A percentile compares a stretch with the other conserved stretches of the same genome.
These are phyloP conservation scores for Fusarium continuum DNA, from an alignment of 2,329 filamentous ascomycete genomes.

Conservation along the genomic window DNA sequence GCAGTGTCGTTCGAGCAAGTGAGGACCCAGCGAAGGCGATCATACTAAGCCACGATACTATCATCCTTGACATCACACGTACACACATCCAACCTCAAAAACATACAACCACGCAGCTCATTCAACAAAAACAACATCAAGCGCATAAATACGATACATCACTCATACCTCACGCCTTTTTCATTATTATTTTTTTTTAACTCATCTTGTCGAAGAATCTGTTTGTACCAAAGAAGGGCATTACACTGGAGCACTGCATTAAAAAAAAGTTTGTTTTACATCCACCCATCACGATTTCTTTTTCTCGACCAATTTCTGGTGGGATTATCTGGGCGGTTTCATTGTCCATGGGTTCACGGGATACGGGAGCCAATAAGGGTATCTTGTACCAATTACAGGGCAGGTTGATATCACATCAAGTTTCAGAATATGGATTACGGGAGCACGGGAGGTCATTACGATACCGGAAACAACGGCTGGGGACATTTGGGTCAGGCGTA, in stretches of 20 bases:
- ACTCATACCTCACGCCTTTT: conserved; percentile 37
- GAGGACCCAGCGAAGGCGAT: conserved; percentile 67
- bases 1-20: conserved; percentile 89
- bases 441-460: conserved; percentile 46
- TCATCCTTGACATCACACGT: conserved; percentile 23
- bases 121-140: conserved; percentile 38
- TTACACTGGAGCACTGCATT: conserved; percentile 60
- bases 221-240: conserved; percentile 59
- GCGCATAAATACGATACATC: conserved; percentile 29
- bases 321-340: conserved; percentile 39
- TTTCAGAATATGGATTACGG: conserved; percentile 50
- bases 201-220: conserved; percentile 42
- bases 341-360: conserved; percentile 37
- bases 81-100: conserved; percentile 14
- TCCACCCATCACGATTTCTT: conserved; percentile 37
- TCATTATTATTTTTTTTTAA: no score
- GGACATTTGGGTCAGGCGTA: conserved; percentile 41
- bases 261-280: conserved; percentile 51
- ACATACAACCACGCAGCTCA: conserved; percentile 46
- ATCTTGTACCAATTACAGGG: conserved; percentile 47
- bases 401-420: conserved; percentile 46
- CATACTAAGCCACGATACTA: conserved; percentile 55
- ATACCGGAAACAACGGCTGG: conserved; percentile 46
- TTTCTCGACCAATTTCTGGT: conserved; percentile 31
- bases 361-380: conserved; percentile 39